Conservation (phyloP, 768 basidiomycete species). For the Pisolithus albus region DNA sequence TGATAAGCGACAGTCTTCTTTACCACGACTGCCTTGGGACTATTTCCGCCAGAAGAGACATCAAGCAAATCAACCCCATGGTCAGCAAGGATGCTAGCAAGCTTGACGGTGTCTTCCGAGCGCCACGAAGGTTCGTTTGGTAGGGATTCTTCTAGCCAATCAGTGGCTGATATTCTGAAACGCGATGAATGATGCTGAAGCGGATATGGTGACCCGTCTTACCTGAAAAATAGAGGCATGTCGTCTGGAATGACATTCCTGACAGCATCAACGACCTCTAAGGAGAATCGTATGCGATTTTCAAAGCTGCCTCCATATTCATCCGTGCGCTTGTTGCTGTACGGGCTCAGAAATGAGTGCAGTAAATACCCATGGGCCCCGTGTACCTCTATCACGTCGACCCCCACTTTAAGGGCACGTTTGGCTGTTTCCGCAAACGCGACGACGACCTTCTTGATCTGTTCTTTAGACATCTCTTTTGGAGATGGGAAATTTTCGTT, state of each 20-base stretch:
- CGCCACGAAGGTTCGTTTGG: slow-evolving; percentile 63
- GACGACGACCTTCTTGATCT: slow-evolving; percentile 51
- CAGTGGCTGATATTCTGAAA: slow-evolving; percentile 58
- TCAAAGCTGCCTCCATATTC: slow-evolving; percentile 65
- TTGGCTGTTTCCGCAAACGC: slow-evolving; percentile 52
- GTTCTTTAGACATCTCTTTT: slow-evolving; percentile 46
- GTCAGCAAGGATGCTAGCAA: slow-evolving; percentile 54
- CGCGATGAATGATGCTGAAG: slow-evolving; percentile 38
- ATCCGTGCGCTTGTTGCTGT: slow-evolving; percentile 69
- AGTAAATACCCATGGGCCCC: slow-evolving; percentile 61
- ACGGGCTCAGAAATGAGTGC: slow-evolving; percentile 62
- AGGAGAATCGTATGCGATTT: slow-evolving; percentile 64
- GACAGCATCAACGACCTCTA: slow-evolving; percentile 47
- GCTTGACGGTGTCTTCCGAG: slow-evolving; percentile 55
- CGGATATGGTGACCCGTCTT: slow-evolving; percentile 30
- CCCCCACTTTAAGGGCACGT: slow-evolving; percentile 57
- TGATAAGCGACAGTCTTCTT: slow-evolving; percentile 37
- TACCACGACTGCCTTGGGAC: slow-evolving; percentile 21
- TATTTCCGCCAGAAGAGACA: background rate
- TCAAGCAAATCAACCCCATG: slow-evolving; percentile 39
- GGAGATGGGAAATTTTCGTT: slow-evolving; percentile 47
- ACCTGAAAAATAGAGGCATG: slow-evolving; percentile 52
- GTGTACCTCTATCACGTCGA: slow-evolving; percentile 69
- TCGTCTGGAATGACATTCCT: slow-evolving; percentile 48
- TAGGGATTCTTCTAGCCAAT: slow-evolving; percentile 58